These are phyloP conservation scores for Penicillium hesseltinei DNA, from an alignment of 2,329 filamentous ascomycete genomes.

Conservation along the genomic window DNA sequence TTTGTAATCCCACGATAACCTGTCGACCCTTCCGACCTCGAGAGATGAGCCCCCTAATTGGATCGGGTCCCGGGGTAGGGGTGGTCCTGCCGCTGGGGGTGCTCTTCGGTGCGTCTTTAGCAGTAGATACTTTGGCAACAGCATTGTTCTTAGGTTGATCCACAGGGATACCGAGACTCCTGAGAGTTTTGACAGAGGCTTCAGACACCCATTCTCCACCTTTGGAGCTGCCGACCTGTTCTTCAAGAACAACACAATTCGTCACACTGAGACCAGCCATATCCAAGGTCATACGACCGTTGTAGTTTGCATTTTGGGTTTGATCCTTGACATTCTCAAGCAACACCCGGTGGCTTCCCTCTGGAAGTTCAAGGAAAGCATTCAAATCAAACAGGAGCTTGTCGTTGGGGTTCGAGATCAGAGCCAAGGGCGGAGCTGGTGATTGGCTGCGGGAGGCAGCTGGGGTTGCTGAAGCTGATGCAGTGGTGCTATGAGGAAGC, in stretches of 20 bases:
- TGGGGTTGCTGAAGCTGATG: conserved; percentile 46
- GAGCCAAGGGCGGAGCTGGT: conserved; percentile 43
- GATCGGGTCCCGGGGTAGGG: conserved; percentile 65
- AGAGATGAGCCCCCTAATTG: not conserved
- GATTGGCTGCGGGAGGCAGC: conserved; percentile 45
- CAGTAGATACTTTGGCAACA: conserved; percentile 23
- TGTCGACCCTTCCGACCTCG: conserved; percentile 68
- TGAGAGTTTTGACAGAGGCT: conserved; percentile 42
- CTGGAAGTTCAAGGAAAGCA: conserved; percentile 61
- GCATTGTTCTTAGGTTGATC: conserved; percentile 33
- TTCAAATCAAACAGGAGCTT: conserved; percentile 61
- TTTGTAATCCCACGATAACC: conserved; percentile 75
- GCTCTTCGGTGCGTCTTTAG: conserved; percentile 37
- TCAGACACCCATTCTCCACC: conserved; percentile 59
- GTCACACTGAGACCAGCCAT: conserved; percentile 68
- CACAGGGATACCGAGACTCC: conserved; percentile 52
- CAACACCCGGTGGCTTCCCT: conserved; percentile 63
- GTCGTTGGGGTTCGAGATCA: conserved; percentile 44
- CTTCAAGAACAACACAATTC: conserved; percentile 79
- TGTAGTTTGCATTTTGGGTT: conserved; percentile 72
- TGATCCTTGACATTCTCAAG: conserved; percentile 65
- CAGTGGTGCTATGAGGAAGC: conserved; percentile 45
- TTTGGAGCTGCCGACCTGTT: conserved; percentile 57
- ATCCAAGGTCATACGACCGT: conserved; percentile 67
- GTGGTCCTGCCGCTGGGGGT: conserved; percentile 63